Percentiles rank a stretch among this genome's conserved stretches.
Evolutionary conservation across 177 flowering plant genomes (phyloP).

Genomic region (Telopea speciosissima): DNA sequence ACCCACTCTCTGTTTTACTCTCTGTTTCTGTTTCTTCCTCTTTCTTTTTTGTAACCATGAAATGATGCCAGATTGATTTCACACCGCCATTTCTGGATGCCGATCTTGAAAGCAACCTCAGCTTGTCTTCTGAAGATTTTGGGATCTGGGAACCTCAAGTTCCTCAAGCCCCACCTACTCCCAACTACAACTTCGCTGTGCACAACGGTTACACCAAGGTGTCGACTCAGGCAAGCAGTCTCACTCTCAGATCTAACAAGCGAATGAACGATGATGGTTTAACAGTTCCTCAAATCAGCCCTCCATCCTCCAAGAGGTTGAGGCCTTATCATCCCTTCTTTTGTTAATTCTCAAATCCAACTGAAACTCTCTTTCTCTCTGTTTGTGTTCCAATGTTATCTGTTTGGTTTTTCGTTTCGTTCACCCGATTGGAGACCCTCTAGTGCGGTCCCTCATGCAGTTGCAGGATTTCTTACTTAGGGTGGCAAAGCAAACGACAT

Average conservation of each 20-base stretch:
- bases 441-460: too few relatives aligned
- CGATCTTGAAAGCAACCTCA: slow-evolving; percentile 26
- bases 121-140: slow-evolving; percentile 25
- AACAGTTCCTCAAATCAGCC: slow-evolving; percentile 53
- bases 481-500: too few relatives aligned
- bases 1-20: neutral
- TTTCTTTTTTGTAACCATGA: neutral
- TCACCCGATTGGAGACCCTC: too few relatives aligned
- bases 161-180: slow-evolving; percentile 10
- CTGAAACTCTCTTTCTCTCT: too few relatives aligned
- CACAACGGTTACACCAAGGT: slow-evolving; percentile 25
- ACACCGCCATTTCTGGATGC: slow-evolving; percentile 27
- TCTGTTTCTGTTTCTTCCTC: neutral
- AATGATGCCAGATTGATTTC: slow-evolving; percentile 31
- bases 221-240: slow-evolving; percentile 21
- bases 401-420: too few relatives aligned
- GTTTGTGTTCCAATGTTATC: too few relatives aligned
- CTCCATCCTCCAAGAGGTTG: slow-evolving; percentile 42
- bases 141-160: slow-evolving; percentile 69
- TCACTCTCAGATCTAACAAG: slow-evolving; percentile 15
- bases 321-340: slow-evolving; percentile 15
- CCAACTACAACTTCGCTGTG: slow-evolving; percentile 6
- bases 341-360: neutral
- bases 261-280: slow-evolving; percentile 41
- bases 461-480: too few relatives aligned